phyloP scores from a whole-genome alignment of 2,329 filamentous ascomycete species.

The Colletotrichum falcatum region DNA sequence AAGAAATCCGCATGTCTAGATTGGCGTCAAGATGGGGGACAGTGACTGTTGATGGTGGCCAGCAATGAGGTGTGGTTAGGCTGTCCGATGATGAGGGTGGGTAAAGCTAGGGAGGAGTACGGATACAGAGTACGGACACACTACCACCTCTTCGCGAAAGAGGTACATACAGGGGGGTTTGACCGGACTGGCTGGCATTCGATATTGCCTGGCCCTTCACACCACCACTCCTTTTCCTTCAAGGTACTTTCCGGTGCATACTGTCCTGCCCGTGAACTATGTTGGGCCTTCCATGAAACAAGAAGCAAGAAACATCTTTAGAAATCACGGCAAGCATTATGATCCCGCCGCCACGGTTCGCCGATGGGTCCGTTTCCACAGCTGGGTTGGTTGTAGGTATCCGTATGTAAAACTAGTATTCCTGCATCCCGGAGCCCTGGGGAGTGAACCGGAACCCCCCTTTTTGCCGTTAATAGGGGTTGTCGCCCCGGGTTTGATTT shows the following conservation, averaged over 20 bases:
- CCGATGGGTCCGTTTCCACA: conserved; percentile 33
- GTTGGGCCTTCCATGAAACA: background rate
- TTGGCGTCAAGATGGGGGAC: background rate
- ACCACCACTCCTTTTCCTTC: background rate
- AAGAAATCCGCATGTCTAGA: conserved; percentile 11
- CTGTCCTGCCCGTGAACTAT: background rate
- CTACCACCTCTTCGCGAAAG: background rate
- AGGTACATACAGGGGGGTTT: background rate
- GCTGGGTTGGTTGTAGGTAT: background rate
- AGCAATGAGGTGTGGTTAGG: conserved; percentile 8
- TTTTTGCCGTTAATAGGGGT: background rate
- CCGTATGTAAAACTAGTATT: background rate
- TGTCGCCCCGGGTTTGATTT: background rate
- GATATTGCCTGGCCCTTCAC: background rate
- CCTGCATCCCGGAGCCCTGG: conserved; percentile 19
- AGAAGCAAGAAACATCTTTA: conserved; percentile 2
- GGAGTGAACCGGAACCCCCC: background rate
- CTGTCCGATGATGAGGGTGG: background rate
- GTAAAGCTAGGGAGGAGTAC: background rate
- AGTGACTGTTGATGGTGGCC: background rate
- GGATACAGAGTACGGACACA: background rate
- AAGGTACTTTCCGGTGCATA: background rate
- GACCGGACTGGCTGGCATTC: conserved; percentile 4
- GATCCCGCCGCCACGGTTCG: conserved; percentile 29
- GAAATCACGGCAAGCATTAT: background rate